Evolutionary conservation across 2,329 filamentous ascomycete species (phyloP).

Genomic region (Exutisphaerella laricina): DNA sequence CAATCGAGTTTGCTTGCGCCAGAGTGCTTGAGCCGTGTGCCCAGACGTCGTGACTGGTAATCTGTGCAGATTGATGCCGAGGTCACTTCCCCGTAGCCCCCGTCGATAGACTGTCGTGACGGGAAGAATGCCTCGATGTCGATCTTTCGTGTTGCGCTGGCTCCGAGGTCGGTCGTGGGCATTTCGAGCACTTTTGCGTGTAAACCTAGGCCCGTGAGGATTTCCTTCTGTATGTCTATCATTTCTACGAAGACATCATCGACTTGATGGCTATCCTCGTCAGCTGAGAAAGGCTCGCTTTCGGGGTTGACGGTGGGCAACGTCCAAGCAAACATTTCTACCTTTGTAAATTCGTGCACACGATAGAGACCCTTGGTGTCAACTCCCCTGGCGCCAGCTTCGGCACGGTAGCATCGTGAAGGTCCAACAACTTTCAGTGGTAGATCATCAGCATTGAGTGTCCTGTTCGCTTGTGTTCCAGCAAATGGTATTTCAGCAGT

Average conservation of each 20-base stretch:
- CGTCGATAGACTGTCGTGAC: constrained; percentile 59
- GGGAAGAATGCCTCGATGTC: constrained; percentile 97
- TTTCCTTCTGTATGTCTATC: constrained; percentile 77
- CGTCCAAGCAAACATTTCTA: constrained; percentile 96
- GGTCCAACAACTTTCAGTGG: constrained; percentile 76
- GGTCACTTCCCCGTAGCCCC: constrained; percentile 90
- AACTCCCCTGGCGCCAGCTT: constrained; percentile 82
- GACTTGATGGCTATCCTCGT: constrained; percentile 35
- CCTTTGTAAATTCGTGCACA: constrained; percentile 97
- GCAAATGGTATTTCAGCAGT: constrained; percentile 95
- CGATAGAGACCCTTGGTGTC: constrained; percentile 94
- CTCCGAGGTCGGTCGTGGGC: constrained; percentile 82
- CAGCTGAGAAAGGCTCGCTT: constrained; percentile 25
- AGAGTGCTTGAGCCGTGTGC: constrained; percentile 60
- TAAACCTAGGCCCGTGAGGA: constrained; percentile 69
- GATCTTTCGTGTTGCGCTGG: constrained; percentile 76
- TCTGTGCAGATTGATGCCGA: constrained; percentile 88
- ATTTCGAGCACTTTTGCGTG: constrained; percentile 89
- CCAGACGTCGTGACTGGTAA: constrained; percentile 80
- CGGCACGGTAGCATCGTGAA: constrained; percentile 90
- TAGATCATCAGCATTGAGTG: constrained; percentile 59
- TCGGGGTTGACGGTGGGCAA: constrained; percentile 22
- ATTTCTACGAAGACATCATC: constrained; percentile 73
- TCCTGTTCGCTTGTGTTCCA: constrained; percentile 74
- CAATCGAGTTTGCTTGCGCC: constrained; percentile 57